These are phyloP conservation scores for Suillus tomentosus DNA, from an alignment of 768 basidiomycete species.

Conservation along the genomic window DNA sequence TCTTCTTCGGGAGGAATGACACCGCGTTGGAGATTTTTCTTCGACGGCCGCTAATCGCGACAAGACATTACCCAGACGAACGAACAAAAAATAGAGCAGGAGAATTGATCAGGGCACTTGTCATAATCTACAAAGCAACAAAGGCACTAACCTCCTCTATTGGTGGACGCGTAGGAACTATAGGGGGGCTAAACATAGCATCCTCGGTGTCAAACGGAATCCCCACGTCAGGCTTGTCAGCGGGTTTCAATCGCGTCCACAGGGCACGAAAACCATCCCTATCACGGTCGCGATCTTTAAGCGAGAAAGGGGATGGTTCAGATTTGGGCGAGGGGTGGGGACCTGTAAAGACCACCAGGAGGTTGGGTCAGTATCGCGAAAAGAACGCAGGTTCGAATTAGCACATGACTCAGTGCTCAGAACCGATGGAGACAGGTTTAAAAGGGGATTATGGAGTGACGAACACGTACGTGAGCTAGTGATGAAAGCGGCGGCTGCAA, in stretches of 20 bases:
- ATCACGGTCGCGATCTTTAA: slow-evolving; percentile 31
- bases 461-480: slow-evolving; percentile 27
- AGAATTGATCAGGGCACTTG: neutral
- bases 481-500: slow-evolving; percentile 77
- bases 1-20: slow-evolving; percentile 82
- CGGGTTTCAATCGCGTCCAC: slow-evolving; percentile 81
- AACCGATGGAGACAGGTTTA: neutral
- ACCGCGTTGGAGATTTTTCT: slow-evolving; percentile 21
- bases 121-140: neutral
- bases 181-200: slow-evolving; percentile 74
- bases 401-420: too few relatives aligned
- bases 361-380: neutral
- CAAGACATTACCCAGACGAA: neutral
- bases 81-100: neutral
- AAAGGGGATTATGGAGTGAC: neutral
- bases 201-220: slow-evolving; percentile 79
- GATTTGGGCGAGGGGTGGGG: neutral
- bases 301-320: slow-evolving; percentile 16
- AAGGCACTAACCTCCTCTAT: slow-evolving; percentile 4
- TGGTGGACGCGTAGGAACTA: slow-evolving; percentile 27
- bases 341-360: neutral
- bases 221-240: slow-evolving; percentile 83
- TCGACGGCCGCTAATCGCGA: slow-evolving; percentile 1
- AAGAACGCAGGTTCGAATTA: neutral
- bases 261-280: slow-evolving; percentile 65